Percentiles rank a stretch among this genome's conserved stretches.
Evolutionary conservation across 805 yeast genomes (phyloP).

Genomic region (Nakazawaea holstii): DNA sequence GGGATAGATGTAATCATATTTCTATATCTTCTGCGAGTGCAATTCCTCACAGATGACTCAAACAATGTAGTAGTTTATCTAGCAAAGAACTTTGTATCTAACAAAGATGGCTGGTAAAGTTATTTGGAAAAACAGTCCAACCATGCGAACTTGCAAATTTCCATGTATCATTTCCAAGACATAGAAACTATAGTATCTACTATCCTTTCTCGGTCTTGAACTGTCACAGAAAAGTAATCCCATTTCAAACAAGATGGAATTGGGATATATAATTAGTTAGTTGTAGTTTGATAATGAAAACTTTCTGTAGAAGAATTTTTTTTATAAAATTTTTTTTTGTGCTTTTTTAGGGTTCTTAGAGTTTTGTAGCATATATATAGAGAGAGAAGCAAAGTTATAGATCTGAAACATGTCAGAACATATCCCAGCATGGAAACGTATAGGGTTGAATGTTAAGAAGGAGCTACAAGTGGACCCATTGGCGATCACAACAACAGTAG

Average conservation of each 20-base stretch:
- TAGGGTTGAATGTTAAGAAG: constrained; percentile 61
- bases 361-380: background rate
- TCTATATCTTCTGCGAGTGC: constrained; percentile 25
- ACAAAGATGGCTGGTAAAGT: constrained; percentile 4
- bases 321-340: background rate
- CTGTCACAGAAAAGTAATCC: background rate
- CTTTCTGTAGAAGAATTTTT: background rate
- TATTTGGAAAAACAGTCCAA: background rate
- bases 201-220: background rate
- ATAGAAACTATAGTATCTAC: background rate
- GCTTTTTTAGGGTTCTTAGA: background rate
- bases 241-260: too few relatives aligned
- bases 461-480: constrained; percentile 40
- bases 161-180: background rate
- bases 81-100: constrained; percentile 13
- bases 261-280: too few relatives aligned
- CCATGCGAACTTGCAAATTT: constrained; percentile 7
- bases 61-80: constrained; percentile 20
- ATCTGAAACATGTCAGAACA: constrained; percentile 12
- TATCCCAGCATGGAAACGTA: constrained; percentile 81
- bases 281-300: background rate
- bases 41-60: constrained; percentile 22
- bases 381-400: background rate
- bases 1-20: constrained; percentile 18
- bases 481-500: constrained; percentile 39